These are phyloP conservation scores for Talaromyces sp. DNA, from an alignment of 2,329 filamentous ascomycete genomes.

Conservation along the genomic window DNA sequence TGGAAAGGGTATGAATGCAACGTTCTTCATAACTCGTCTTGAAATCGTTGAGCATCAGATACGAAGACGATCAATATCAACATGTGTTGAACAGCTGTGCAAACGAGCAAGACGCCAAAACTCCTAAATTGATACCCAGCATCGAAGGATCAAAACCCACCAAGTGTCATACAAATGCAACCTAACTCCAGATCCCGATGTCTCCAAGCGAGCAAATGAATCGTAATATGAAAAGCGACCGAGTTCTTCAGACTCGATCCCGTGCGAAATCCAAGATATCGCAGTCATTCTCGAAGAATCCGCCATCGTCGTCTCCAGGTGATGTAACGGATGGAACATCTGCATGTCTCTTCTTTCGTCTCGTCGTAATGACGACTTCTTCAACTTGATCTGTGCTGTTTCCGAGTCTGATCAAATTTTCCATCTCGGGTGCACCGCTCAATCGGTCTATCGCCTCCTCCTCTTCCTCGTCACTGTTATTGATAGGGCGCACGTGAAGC, in stretches of 20 bases:
- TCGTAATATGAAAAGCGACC: no score
- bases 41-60: constrained; percentile 2
- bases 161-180: constrained; percentile 1
- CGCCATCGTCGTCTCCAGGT: constrained; percentile 55
- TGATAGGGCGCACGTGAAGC: constrained; percentile 45
- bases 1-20: constrained; percentile 12
- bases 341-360: constrained; percentile 58
- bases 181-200: constrained; percentile 7
- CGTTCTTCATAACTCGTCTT: neutral
- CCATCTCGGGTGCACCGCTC: constrained; percentile 41
- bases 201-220: neutral
- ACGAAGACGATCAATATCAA: neutral
- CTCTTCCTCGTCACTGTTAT: constrained; percentile 37
- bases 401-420: constrained; percentile 49
- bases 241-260: constrained; percentile 46
- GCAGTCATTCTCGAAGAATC: constrained; percentile 89
- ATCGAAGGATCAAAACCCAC: neutral
- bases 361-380: constrained; percentile 77
- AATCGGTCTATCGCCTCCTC: constrained; percentile 28
- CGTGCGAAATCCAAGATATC: constrained; percentile 83
- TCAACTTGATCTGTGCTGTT: constrained; percentile 59
- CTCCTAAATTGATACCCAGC: neutral
- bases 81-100: constrained; percentile 14
- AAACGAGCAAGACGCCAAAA: constrained; percentile 5
- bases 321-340: constrained; percentile 29